Conservation (phyloP, 2,329 filamentous ascomycete species). For the Colletotrichum kahawae region DNA sequence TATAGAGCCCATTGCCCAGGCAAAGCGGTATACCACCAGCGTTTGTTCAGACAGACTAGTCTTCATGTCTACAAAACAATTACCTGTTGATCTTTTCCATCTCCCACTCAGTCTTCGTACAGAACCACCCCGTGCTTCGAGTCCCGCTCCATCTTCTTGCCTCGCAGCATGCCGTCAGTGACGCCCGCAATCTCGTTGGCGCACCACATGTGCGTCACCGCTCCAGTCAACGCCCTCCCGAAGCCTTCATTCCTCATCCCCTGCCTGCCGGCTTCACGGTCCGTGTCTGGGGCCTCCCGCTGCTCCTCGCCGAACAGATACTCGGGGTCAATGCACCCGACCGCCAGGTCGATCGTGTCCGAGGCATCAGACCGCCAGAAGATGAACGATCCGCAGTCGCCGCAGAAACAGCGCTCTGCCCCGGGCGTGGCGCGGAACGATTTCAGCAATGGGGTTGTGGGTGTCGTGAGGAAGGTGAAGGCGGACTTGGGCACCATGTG, state of each 20-base stretch:
- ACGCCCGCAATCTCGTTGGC: conserved; percentile 51
- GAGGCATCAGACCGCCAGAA: conserved; percentile 45
- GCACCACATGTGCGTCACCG: conserved; percentile 45
- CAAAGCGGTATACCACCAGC: conserved; percentile 8
- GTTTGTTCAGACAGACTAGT: background rate
- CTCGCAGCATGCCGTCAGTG: conserved; percentile 44
- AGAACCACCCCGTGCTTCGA: background rate
- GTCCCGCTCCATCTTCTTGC: background rate
- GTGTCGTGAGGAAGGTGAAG: conserved; percentile 36
- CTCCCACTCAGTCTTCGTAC: background rate
- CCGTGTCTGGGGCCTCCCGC: background rate
- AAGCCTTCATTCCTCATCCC: conserved; percentile 27
- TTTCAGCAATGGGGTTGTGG: conserved; percentile 29
- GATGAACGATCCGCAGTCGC: conserved; percentile 51
- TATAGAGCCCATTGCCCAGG: background rate
- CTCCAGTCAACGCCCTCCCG: conserved; percentile 42
- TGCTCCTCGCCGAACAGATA: conserved; percentile 34
- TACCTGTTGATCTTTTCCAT: background rate
- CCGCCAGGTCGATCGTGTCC: conserved; percentile 37
- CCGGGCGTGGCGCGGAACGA: conserved; percentile 44
- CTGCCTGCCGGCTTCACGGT: background rate
- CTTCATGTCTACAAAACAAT: background rate
- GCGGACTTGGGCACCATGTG: conserved; percentile 40
- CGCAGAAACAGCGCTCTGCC: conserved; percentile 52
- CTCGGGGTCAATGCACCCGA: conserved; percentile 50